phyloP scores from a whole-genome alignment of 2,329 filamentous ascomycete genomes.

The Knoxdaviesia capensis region DNA sequence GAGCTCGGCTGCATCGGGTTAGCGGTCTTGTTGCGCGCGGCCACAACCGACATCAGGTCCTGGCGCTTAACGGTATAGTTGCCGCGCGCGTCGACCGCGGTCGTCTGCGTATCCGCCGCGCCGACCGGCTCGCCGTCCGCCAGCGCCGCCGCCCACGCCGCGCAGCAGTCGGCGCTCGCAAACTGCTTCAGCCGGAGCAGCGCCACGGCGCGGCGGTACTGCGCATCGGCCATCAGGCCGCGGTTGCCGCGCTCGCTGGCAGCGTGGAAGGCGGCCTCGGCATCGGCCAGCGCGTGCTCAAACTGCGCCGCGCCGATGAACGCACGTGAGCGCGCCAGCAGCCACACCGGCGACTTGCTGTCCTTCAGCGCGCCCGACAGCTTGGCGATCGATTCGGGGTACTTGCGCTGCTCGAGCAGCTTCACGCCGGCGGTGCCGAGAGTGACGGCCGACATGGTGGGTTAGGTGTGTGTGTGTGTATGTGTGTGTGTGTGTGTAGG shows the following conservation, averaged over 20 bases:
- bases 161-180: slow-evolving; percentile 55
- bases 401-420: slow-evolving; percentile 43
- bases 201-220: slow-evolving; percentile 60
- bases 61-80: slow-evolving; percentile 21
- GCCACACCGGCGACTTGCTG: slow-evolving; percentile 54
- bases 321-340: slow-evolving; percentile 63
- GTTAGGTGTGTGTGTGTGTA: too few relatives aligned
- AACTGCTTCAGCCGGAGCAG: slow-evolving; percentile 50
- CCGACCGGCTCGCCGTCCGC: slow-evolving; percentile 12
- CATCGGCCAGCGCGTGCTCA: slow-evolving; percentile 46
- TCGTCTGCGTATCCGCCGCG: slow-evolving; percentile 2
- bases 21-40: slow-evolving; percentile 9
- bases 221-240: slow-evolving; percentile 58
- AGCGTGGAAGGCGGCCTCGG: slow-evolving; percentile 41
- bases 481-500: too few relatives aligned
- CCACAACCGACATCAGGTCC: slow-evolving; percentile 7
- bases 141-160: slow-evolving; percentile 33
- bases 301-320: slow-evolving; percentile 44
- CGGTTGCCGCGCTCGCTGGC: slow-evolving; percentile 51
- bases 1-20: background rate
- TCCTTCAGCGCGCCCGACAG: slow-evolving; percentile 47
- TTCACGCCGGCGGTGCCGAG: slow-evolving; percentile 41
- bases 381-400: slow-evolving; percentile 43
- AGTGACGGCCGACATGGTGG: slow-evolving; percentile 28
- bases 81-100: slow-evolving; percentile 20